phyloP scores from a whole-genome alignment of 305 asterid genomes.

The Fraxinus dipetala region DNA sequence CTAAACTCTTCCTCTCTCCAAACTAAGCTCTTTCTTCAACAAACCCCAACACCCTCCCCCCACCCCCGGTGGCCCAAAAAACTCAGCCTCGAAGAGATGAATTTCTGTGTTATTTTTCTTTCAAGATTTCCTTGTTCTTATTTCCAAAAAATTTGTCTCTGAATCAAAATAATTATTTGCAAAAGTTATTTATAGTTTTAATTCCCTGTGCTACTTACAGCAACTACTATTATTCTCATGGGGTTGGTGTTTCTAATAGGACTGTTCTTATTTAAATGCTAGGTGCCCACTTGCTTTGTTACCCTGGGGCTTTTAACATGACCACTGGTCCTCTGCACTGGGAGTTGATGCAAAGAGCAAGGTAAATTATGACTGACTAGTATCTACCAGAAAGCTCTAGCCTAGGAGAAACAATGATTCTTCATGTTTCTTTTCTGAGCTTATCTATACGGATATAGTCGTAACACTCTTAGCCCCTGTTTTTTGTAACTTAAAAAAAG shows the following conservation, averaged over 20 bases:
- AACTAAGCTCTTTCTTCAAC: not conserved
- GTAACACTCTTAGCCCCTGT: not conserved
- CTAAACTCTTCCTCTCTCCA: not conserved
- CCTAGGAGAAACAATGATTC: not conserved
- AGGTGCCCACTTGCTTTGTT: constrained; percentile 93
- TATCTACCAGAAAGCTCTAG: constrained; percentile 11
- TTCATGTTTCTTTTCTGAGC: not conserved
- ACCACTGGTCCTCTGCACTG: constrained; percentile 96
- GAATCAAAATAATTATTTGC: not conserved
- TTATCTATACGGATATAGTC: not conserved
- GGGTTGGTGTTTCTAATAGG: constrained; percentile 22
- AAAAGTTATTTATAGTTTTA: not conserved
- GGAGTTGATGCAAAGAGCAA: constrained; percentile 84
- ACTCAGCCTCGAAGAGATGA: not conserved
- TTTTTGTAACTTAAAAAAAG: not conserved
- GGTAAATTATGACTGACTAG: constrained; percentile 43
- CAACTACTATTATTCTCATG: constrained; percentile 1
- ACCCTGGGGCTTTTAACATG: constrained; percentile 98
- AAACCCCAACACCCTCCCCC: not conserved
- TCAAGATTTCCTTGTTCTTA: not conserved
- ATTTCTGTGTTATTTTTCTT: not conserved
- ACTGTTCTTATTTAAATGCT: constrained; percentile 22
- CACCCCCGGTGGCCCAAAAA: not conserved
- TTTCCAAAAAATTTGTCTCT: too few species aligned
- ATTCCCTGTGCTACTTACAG: constrained; percentile 1